These are phyloP conservation scores for Postia placenta DNA, from an alignment of 768 basidiomycete genomes.

Conservation along the genomic window DNA sequence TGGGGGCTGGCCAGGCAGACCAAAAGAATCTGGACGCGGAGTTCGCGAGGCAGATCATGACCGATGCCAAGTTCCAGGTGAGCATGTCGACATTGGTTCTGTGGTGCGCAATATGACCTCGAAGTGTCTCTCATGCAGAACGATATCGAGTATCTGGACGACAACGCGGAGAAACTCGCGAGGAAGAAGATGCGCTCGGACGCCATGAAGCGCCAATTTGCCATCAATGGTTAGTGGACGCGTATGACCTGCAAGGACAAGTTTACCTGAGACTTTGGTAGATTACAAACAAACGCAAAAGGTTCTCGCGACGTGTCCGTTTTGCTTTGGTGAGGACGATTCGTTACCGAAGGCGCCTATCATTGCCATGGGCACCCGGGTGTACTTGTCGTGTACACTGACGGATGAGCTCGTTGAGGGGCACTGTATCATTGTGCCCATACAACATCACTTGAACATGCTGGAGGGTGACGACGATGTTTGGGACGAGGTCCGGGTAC, in stretches of 20 bases:
- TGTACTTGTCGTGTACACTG: slow-evolving; percentile 85
- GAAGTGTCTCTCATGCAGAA: slow-evolving; percentile 39
- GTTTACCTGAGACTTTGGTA: no score
- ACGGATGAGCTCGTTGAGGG: slow-evolving; percentile 87
- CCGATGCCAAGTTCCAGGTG: slow-evolving; percentile 85
- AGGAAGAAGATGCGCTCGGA: slow-evolving; percentile 95
- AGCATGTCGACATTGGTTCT: slow-evolving; percentile 11
- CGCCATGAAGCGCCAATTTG: slow-evolving; percentile 95
- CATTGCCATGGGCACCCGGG: slow-evolving; percentile 85
- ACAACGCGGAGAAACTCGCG: slow-evolving; percentile 89
- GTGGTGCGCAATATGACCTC: no score
- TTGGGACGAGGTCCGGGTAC: slow-evolving; percentile 93
- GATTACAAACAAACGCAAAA: slow-evolving; percentile 96
- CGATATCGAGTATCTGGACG: slow-evolving; percentile 92
- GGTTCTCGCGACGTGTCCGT: slow-evolving; percentile 76
- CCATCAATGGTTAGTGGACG: slow-evolving; percentile 70
- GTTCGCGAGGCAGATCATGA: slow-evolving; percentile 82
- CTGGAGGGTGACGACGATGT: slow-evolving; percentile 95
- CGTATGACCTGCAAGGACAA: no score
- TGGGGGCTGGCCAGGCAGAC: slow-evolving; percentile 83
- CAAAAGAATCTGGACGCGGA: slow-evolving; percentile 90
- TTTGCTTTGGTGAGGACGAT: slow-evolving; percentile 93
- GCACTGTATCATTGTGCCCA: slow-evolving; percentile 93
- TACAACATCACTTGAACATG: slow-evolving; percentile 88
- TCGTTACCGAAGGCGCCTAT: slow-evolving; percentile 82